phyloP scores from a whole-genome alignment of 1,284 basidiomycete species.

The Pascua guehoae region DNA sequence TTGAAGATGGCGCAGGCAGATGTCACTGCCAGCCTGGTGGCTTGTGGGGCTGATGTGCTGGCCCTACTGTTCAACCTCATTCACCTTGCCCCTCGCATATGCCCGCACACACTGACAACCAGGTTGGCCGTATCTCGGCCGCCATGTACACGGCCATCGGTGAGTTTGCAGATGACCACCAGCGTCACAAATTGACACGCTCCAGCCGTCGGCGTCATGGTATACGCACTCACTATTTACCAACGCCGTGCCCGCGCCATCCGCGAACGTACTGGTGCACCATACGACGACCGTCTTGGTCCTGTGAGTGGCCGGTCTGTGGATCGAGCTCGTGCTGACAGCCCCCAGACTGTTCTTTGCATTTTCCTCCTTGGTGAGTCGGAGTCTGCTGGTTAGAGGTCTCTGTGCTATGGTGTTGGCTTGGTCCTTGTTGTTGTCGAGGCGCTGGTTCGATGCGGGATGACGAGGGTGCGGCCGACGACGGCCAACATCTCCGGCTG shows the following conservation, averaged over 20 bases:
- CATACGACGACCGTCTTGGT: slow-evolving; percentile 94
- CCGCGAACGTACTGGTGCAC: slow-evolving; percentile 82
- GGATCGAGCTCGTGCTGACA: not conserved
- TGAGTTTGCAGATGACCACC: slow-evolving; percentile 19
- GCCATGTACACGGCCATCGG: slow-evolving; percentile 51
- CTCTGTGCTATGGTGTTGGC: too few relatives aligned
- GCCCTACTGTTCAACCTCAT: not conserved
- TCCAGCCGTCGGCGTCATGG: slow-evolving; percentile 90
- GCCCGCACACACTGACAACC: slow-evolving; percentile 3
- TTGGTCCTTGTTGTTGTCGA: too few relatives aligned
- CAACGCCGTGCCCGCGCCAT: slow-evolving; percentile 96
- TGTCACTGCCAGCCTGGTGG: not conserved
- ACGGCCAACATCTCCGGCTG: too few relatives aligned
- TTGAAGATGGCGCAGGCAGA: not conserved
- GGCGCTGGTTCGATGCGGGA: too few relatives aligned
- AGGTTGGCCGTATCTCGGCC: slow-evolving; percentile 50
- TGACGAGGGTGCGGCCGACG: too few relatives aligned
- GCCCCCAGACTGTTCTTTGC: slow-evolving; percentile 73
- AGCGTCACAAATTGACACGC: not conserved
- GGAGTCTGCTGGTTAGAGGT: not conserved
- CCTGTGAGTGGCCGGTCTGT: slow-evolving; percentile 56
- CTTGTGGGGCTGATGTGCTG: too few relatives aligned
- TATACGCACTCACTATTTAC: slow-evolving; percentile 91
- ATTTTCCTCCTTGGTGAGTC: slow-evolving; percentile 71
- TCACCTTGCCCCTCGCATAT: not conserved